Conservation (phyloP, 495 filamentous ascomycete species). For the Cercophora samala region DNA sequence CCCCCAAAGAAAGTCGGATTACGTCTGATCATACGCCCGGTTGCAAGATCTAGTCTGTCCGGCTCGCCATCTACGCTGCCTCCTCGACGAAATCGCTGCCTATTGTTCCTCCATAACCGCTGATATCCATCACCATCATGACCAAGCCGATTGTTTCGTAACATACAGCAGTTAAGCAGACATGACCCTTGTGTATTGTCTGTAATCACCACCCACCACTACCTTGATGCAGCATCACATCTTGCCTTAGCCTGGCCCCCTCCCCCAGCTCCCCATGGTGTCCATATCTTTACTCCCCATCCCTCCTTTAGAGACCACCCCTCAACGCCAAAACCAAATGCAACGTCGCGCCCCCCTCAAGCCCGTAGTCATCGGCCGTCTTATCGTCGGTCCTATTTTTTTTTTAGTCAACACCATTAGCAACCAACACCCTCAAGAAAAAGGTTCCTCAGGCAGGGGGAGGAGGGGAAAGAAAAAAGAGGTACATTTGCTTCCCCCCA, state of each 20-base stretch:
- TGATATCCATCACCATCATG: too few relatives aligned
- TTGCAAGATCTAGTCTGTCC: neutral
- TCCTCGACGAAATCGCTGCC: neutral
- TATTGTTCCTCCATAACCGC: neutral
- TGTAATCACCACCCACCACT: neutral
- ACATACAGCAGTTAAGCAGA: too few relatives aligned
- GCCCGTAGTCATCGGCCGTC: conserved; percentile 76
- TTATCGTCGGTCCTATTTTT: conserved; percentile 79
- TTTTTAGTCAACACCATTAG: conserved; percentile 1
- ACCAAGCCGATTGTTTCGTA: too few relatives aligned
- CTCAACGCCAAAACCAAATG: conserved; percentile 93
- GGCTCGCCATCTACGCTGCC: too few relatives aligned
- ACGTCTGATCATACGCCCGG: neutral
- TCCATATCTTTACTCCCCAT: neutral
- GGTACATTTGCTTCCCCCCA: conserved; percentile 96
- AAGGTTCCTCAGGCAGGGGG: too few relatives aligned
- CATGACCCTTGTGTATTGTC: too few relatives aligned
- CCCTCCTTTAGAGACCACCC: conserved; percentile 53
- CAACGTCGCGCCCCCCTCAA: conserved; percentile 89
- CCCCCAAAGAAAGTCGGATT: neutral
- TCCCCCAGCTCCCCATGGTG: too few relatives aligned
- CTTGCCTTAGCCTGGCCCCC: too few relatives aligned
- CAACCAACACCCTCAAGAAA: neutral
- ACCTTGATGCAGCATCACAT: too few relatives aligned
- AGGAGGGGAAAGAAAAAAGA: neutral